Conservation (phyloP, 805 yeast genomes). For the Ogataea methylovora region DNA sequence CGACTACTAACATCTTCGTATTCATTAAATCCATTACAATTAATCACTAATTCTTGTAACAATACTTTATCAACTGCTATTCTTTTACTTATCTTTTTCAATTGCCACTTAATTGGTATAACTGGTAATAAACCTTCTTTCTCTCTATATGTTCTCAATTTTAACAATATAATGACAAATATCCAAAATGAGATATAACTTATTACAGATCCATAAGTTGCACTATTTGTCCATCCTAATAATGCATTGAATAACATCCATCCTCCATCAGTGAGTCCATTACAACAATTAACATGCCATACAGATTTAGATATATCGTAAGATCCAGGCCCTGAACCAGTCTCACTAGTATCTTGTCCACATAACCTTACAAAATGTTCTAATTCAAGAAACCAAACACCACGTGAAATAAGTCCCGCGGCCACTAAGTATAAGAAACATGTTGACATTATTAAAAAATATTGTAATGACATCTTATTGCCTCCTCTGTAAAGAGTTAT, state of each 20-base stretch:
- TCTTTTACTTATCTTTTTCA: slow-evolving; percentile 40
- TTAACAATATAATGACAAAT: slow-evolving; percentile 36
- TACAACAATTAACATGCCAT: slow-evolving; percentile 95
- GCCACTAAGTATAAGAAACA: slow-evolving; percentile 79
- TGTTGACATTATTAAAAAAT: slow-evolving; percentile 67
- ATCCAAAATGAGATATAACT: slow-evolving; percentile 72
- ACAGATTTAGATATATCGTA: slow-evolving; percentile 72
- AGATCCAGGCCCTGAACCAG: slow-evolving; percentile 91
- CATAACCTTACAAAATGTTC: slow-evolving; percentile 69
- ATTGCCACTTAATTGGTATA: slow-evolving; percentile 57
- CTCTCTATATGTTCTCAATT: slow-evolving; percentile 40
- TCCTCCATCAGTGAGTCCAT: slow-evolving; percentile 84
- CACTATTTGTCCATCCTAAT: slow-evolving; percentile 91
- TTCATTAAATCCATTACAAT: slow-evolving; percentile 7
- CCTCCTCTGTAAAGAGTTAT: slow-evolving; percentile 68
- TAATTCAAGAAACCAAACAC: slow-evolving; percentile 85
- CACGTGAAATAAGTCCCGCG: slow-evolving; percentile 79
- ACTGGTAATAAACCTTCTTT: slow-evolving; percentile 50
- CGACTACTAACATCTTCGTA: slow-evolving; percentile 12
- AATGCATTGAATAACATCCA: slow-evolving; percentile 90
- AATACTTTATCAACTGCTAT: slow-evolving; percentile 17
- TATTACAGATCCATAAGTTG: slow-evolving; percentile 80
- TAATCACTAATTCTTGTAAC: slow-evolving; percentile 12
- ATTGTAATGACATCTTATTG: slow-evolving; percentile 64
- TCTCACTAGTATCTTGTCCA: slow-evolving; percentile 82